phyloP scores from a whole-genome alignment of 768 basidiomycete species.

The Trametes meyenii region DNA sequence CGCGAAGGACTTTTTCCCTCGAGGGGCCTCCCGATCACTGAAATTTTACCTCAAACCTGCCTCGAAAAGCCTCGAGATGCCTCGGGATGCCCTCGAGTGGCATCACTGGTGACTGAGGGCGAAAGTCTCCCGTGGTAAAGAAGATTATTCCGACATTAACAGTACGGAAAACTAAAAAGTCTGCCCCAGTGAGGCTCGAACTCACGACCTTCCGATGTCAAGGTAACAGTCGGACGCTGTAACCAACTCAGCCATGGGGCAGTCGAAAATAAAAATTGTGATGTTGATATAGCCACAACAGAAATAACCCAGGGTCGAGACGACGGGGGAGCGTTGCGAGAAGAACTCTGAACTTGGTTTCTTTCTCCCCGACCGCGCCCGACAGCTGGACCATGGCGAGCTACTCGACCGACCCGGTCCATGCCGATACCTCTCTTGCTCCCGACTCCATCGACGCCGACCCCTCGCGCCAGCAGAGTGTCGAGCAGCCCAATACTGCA shows the following conservation, averaged over 20 bases:
- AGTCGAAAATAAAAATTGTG: constrained; percentile 20
- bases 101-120: too few relatives aligned
- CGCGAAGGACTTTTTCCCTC: too few relatives aligned
- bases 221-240: constrained; percentile 76
- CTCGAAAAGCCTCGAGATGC: too few relatives aligned
- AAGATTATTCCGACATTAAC: too few relatives aligned
- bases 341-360: constrained; percentile 19
- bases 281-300: too few relatives aligned
- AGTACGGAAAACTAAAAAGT: too few relatives aligned
- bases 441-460: constrained; percentile 26
- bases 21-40: too few relatives aligned
- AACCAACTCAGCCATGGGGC: constrained; percentile 80
- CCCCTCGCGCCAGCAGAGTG: constrained; percentile 18
- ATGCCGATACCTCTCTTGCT: constrained; percentile 31
- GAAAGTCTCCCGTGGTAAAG: too few relatives aligned
- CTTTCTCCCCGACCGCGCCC: constrained; percentile 29
- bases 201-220: constrained; percentile 66
- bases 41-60: too few relatives aligned
- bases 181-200: constrained; percentile 62
- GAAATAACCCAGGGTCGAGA: not conserved
- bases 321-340: not conserved
- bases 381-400: constrained; percentile 27
- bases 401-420: constrained; percentile 33
- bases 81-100: too few relatives aligned
- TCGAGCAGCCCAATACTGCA: constrained; percentile 16